Percentiles rank a stretch among this genome's conserved stretches.
Conservation (phyloP, 768 basidiomycete species). For the Auriculariales sp. region DNA sequence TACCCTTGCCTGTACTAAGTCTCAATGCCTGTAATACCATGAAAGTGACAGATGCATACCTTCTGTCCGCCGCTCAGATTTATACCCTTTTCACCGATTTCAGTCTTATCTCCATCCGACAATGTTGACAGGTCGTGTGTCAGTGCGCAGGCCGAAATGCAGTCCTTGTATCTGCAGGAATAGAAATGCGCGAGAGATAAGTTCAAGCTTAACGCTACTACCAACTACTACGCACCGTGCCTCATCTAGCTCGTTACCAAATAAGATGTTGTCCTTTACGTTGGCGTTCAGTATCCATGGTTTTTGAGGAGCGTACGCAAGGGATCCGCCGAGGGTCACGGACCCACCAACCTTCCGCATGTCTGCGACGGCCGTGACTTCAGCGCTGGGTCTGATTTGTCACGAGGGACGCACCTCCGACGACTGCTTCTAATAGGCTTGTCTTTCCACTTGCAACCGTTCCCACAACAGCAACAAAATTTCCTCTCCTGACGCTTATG, state of each 20-base stretch:
- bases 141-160: conserved; percentile 52
- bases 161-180: conserved; percentile 32
- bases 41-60: conserved; percentile 6
- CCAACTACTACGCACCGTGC: conserved; percentile 20
- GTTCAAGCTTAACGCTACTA: background rate
- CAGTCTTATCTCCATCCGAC: conserved; percentile 51
- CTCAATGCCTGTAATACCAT: background rate
- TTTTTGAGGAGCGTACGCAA: conserved; percentile 46
- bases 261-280: conserved; percentile 57
- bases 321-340: conserved; percentile 31
- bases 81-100: conserved; percentile 68
- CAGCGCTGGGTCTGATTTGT: background rate
- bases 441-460: conserved; percentile 57
- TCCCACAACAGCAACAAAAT: conserved; percentile 59
- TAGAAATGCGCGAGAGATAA: conserved; percentile 1
- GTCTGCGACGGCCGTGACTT: conserved; percentile 18
- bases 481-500: conserved; percentile 33
- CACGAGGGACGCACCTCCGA: conserved; percentile 9
- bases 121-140: conserved; percentile 58
- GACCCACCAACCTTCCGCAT: conserved; percentile 48
- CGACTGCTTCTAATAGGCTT: conserved; percentile 9
- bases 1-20: conserved; percentile 44
- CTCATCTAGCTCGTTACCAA: conserved; percentile 52
- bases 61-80: conserved; percentile 31
- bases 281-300: conserved; percentile 59